These are phyloP conservation scores for Allium fistulosum DNA, from an alignment of 106 monocot species.

Conservation along the genomic window DNA sequence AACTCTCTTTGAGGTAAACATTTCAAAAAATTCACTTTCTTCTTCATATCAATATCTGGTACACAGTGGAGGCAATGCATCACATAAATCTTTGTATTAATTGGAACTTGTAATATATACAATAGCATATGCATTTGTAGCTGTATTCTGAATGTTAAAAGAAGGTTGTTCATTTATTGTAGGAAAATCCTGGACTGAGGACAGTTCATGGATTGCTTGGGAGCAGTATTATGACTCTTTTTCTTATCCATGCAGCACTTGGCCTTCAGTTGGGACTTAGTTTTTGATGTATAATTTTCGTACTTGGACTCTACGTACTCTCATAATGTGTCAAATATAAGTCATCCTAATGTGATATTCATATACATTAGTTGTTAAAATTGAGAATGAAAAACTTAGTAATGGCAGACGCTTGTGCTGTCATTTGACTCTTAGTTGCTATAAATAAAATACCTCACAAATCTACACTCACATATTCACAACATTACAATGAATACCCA, in stretches of 20 bases:
- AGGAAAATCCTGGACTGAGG: constrained; percentile 77
- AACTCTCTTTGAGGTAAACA: constrained; percentile 63
- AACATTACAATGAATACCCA: too few relatives aligned
- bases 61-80: not conserved
- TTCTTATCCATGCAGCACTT: constrained; percentile 76
- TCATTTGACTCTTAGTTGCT: too few relatives aligned
- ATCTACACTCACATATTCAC: too few relatives aligned
- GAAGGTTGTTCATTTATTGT: not conserved
- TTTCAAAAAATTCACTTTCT: not conserved
- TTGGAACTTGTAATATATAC: not conserved
- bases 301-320: too few relatives aligned
- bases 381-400: too few relatives aligned
- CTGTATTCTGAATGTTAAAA: not conserved
- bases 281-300: constrained; percentile 19
- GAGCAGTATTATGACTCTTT: constrained; percentile 86
- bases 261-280: constrained; percentile 84
- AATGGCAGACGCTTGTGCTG: too few relatives aligned
- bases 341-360: too few relatives aligned
- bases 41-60: not conserved
- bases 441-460: too few relatives aligned
- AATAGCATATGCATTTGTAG: not conserved
- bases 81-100: not conserved
- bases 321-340: too few relatives aligned
- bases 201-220: constrained; percentile 81
- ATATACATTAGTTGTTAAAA: too few relatives aligned